Evolutionary conservation across 257 asterid genomes (phyloP), one percentile per base, ranked within the genome.

Genomic region (Solanum boliviense): DNA sequence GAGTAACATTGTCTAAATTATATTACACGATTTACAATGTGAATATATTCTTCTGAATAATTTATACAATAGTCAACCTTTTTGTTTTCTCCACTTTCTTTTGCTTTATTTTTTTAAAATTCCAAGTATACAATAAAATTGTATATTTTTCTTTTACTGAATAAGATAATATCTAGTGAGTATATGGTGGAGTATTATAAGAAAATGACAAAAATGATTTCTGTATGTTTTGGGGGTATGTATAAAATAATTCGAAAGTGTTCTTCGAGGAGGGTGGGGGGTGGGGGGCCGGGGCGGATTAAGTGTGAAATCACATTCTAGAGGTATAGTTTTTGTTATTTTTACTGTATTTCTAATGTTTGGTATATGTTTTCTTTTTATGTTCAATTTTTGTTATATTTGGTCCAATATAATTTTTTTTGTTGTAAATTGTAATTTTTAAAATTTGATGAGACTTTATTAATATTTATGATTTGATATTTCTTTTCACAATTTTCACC

Each of bases 61-160:
- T 78, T 76, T 75, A 76, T 18, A 32, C 78, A 38, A 1, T 84
- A 93, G 96, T 95, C 94, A 72, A 91, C 87, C 93, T 91, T 36
- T 92, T 97, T 94, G 36, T 94, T 23, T 91, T 92, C 21, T 95
- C 93, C 16, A 92, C 94, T 41, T 39, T 91, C 86, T 94, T 94
- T 90, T 91, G 52, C 31, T 35, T 75, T 36, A 2, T 15, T 48
- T 48, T 48, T 34, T 72, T 4, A 23, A 23, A n/a, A n/a, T 21
- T 67, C 15, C 60, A 39, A 76, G 9, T 38, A 39, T n/a, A n/a
- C 34, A n/a, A n/a, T 76, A n/a, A 5, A 23, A n/a, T 76, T 76
- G 21, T 7, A 23, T 23, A 41, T 75, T 38, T 11, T 38, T 12
- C 20, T 38, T 75, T 75, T 23, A 75, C 3, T 6, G 6, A 38